phyloP scores from a whole-genome alignment of 116 monocot species.

The Zostera marina region DNA sequence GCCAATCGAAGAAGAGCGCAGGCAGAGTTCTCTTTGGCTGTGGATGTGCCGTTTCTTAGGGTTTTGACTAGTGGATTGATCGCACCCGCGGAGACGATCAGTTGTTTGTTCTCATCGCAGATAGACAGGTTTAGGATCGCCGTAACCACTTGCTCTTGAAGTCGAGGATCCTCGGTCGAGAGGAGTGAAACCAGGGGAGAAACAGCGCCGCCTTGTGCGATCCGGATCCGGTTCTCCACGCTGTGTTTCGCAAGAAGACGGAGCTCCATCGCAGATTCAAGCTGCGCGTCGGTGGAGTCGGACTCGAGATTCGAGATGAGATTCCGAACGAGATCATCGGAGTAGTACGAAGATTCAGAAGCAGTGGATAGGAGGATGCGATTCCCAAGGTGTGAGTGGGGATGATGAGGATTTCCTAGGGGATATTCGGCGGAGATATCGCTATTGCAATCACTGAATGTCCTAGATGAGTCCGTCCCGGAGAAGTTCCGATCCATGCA shows the following conservation, averaged over 20 bases:
- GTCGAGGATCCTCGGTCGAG: conserved; percentile 13
- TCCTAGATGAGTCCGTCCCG: conserved; percentile 8
- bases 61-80: conserved; percentile 18
- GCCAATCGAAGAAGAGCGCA: conserved; percentile 27
- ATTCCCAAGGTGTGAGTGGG: conserved; percentile 1
- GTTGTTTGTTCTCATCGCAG: conserved; percentile 18
- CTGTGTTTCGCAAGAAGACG: conserved; percentile 33
- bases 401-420: too few relatives aligned
- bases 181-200: conserved; percentile 16
- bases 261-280: conserved; percentile 23
- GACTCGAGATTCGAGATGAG: conserved; percentile 22
- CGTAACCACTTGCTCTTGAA: conserved; percentile 33
- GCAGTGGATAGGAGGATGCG: conserved; percentile 8
- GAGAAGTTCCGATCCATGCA: conserved; percentile 11
- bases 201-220: conserved; percentile 20
- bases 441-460: conserved; percentile 28
- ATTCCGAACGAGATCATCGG: conserved; percentile 14
- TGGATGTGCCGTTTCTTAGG: conserved; percentile 11
- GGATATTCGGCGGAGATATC: conserved; percentile 26
- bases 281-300: conserved; percentile 11
- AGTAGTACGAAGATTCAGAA: conserved; percentile 5
- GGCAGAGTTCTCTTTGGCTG: conserved; percentile 21
- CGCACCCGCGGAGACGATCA: conserved; percentile 23
- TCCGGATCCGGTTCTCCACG: conserved; percentile 17
- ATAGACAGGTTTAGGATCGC: conserved; percentile 31